These are phyloP conservation scores for Pichia sp. DNA, from an alignment of 1,139 yeast species.

Conservation along the genomic window DNA sequence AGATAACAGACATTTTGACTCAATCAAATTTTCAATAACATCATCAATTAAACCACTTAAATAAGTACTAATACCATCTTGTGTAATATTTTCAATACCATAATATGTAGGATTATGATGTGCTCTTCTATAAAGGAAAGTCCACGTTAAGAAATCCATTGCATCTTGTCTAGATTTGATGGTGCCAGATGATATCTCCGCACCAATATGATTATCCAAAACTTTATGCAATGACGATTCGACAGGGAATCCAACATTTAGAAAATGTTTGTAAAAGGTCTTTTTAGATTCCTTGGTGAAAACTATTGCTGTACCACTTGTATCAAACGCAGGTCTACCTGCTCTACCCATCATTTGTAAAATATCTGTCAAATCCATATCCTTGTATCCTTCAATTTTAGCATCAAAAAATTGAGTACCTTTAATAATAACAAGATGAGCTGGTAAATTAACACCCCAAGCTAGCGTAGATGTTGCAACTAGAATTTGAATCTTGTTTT, in stretches of 20 bases:
- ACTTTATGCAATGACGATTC: constrained; percentile 93
- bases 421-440: constrained; percentile 85
- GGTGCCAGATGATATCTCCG: constrained; percentile 88
- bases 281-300: constrained; percentile 90
- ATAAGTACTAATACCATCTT: constrained; percentile 63
- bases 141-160: constrained; percentile 88
- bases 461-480: constrained; percentile 95
- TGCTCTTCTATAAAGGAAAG: constrained; percentile 86
- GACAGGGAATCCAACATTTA: constrained; percentile 95
- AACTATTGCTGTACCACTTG: constrained; percentile 91
- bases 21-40: constrained; percentile 59
- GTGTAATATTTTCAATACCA: constrained; percentile 66
- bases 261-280: constrained; percentile 85
- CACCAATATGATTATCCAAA: constrained; percentile 91
- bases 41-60: constrained; percentile 65
- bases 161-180: constrained; percentile 81
- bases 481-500: constrained; percentile 78
- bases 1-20: constrained; percentile 60
- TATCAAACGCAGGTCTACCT: constrained; percentile 95
- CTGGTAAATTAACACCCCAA: constrained; percentile 96
- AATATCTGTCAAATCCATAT: constrained; percentile 89
- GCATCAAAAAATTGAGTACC: constrained; percentile 89
- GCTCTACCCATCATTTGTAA: constrained; percentile 92
- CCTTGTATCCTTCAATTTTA: constrained; percentile 70
- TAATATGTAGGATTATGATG: constrained; percentile 95